A percentile compares a stretch with the other conserved stretches of the same genome.
Conservation (phyloP, 2,329 filamentous ascomycete genomes). For the Cryphonectria japonica region DNA sequence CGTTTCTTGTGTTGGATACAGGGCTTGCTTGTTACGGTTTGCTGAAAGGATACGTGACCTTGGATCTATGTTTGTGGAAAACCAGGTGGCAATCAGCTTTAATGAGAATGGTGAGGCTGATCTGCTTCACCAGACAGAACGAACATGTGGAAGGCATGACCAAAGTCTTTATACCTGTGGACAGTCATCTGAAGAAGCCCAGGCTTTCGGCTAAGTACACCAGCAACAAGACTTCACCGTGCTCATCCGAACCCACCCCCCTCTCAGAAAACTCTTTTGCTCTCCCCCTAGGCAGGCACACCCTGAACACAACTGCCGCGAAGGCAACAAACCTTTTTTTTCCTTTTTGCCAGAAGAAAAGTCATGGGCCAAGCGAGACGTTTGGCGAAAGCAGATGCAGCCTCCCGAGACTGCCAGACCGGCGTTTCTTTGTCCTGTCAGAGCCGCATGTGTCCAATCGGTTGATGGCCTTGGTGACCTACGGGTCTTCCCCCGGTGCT, state of each 20-base stretch:
- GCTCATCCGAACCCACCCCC: neutral
- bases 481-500: neutral
- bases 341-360: neutral
- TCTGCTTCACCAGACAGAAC: neutral
- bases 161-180: neutral
- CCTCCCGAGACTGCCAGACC: slow-evolving; percentile 24
- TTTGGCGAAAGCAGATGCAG: slow-evolving; percentile 24
- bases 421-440: slow-evolving; percentile 20
- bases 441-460: slow-evolving; percentile 19
- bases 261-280: neutral
- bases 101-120: neutral
- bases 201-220: neutral
- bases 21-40: neutral
- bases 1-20: too few relatives aligned
- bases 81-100: neutral
- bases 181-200: neutral
- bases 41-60: neutral
- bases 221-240: neutral
- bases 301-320: neutral
- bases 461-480: neutral
- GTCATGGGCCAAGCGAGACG: slow-evolving; percentile 22
- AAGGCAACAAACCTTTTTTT: neutral
- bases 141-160: neutral
- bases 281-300: neutral
- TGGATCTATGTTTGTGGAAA: neutral